These are phyloP conservation scores for Colletotrichum musicola DNA, from an alignment of 2,329 filamentous ascomycete genomes.

Conservation along the genomic window DNA sequence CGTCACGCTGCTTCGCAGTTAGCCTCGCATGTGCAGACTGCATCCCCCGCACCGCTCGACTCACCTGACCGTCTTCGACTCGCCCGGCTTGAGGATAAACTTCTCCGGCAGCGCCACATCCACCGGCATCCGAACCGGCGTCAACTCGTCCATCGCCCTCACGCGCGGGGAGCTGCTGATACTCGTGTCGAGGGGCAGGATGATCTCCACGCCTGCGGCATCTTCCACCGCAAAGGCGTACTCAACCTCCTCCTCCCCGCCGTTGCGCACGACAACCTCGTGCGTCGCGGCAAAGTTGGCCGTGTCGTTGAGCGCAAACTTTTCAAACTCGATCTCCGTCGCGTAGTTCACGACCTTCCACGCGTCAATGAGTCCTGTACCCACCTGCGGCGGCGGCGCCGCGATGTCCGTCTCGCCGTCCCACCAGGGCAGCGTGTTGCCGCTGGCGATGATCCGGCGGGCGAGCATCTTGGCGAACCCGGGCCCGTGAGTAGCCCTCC, in stretches of 20 bases:
- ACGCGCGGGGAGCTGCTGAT: slow-evolving; percentile 13
- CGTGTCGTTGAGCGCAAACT: slow-evolving; percentile 59
- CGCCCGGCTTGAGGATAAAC: slow-evolving; percentile 40
- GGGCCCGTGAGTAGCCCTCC: slow-evolving; percentile 47
- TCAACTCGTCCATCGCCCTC: slow-evolving; percentile 33
- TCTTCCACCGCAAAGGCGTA: slow-evolving; percentile 48
- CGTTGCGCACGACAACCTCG: slow-evolving; percentile 50
- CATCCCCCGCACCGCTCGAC: not conserved
- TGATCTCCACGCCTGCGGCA: slow-evolving; percentile 45
- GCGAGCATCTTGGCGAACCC: slow-evolving; percentile 46
- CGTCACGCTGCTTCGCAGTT: slow-evolving; percentile 38
- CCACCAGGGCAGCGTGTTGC: slow-evolving; percentile 44
- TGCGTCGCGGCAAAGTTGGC: slow-evolving; percentile 49
- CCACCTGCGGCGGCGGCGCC: slow-evolving; percentile 54
- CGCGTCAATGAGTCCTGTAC: slow-evolving; percentile 56
- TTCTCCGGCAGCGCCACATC: slow-evolving; percentile 36
- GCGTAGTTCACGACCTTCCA: slow-evolving; percentile 54
- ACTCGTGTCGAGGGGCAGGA: slow-evolving; percentile 9
- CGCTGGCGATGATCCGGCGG: slow-evolving; percentile 50
- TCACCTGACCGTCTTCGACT: slow-evolving; percentile 19
- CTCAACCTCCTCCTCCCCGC: slow-evolving; percentile 47
- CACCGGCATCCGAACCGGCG: slow-evolving; percentile 33
- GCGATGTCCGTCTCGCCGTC: slow-evolving; percentile 42
- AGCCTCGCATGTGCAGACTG: slow-evolving; percentile 7
- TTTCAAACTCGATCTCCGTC: slow-evolving; percentile 52